A percentile compares a stretch with the other conserved stretches of the same genome.
These are phyloP conservation scores for Melampsora larici-populina DNA, from an alignment of 1,284 basidiomycete genomes.

Conservation along the genomic window DNA sequence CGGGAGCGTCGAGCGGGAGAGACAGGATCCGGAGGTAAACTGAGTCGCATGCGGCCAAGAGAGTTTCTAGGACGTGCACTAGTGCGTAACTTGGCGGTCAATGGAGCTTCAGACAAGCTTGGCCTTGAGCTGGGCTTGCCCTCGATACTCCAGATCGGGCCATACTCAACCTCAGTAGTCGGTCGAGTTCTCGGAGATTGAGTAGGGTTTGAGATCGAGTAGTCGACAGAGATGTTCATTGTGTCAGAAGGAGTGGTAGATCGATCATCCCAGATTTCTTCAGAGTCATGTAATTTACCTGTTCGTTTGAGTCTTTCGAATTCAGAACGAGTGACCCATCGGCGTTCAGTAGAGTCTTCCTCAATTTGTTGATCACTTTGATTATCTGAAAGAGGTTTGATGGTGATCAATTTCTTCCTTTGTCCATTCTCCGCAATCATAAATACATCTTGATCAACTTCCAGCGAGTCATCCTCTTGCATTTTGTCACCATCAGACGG, in stretches of 20 bases:
- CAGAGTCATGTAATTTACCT: neutral
- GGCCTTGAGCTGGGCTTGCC: slow-evolving; percentile 17
- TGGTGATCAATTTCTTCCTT: slow-evolving; percentile 37
- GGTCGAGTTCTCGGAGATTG: neutral
- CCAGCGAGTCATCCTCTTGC: slow-evolving; percentile 12
- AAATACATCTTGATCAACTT: slow-evolving; percentile 28
- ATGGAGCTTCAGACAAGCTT: slow-evolving; percentile 4
- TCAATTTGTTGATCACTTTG: neutral
- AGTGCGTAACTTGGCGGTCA: slow-evolving; percentile 17
- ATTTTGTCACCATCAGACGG: neutral
- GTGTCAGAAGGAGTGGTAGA: slow-evolving; percentile 7
- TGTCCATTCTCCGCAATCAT: slow-evolving; percentile 33
- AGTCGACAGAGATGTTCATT: neutral
- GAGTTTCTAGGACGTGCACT: slow-evolving; percentile 30
- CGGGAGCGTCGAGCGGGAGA: slow-evolving; percentile 26
- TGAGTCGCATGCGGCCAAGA: slow-evolving; percentile 39
- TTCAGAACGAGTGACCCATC: slow-evolving; percentile 36
- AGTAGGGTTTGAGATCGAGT: slow-evolving; percentile 5
- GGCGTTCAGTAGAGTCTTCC: slow-evolving; percentile 24
- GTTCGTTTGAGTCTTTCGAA: slow-evolving; percentile 27
- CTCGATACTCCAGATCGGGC: slow-evolving; percentile 40
- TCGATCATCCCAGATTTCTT: slow-evolving; percentile 33
- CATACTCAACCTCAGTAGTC: slow-evolving; percentile 15
- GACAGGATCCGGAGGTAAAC: slow-evolving; percentile 27
- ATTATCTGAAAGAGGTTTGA: slow-evolving; percentile 13